phyloP scores from a whole-genome alignment of 2,329 filamentous ascomycete species.

The Microsporum canis region DNA sequence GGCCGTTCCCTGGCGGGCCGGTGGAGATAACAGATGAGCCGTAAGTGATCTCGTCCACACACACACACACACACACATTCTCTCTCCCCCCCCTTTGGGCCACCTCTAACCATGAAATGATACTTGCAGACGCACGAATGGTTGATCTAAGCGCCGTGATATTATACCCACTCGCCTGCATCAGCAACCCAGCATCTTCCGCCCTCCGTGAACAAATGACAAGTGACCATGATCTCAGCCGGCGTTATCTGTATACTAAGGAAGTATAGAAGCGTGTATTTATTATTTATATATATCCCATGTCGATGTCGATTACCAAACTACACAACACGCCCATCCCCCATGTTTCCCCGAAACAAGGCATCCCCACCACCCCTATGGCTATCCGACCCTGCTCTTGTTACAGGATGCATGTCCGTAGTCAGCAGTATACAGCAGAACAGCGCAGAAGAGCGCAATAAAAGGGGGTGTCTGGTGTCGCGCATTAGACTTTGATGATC shows the following conservation, averaged over 20 bases:
- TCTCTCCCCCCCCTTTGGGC: too few relatives aligned
- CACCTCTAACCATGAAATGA: neutral
- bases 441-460: neutral
- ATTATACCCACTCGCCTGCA: neutral
- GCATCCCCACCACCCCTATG: neutral
- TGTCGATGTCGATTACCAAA: neutral
- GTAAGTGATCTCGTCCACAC: slow-evolving; percentile 7
- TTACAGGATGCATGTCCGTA: neutral
- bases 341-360: neutral
- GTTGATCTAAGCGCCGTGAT: slow-evolving; percentile 2
- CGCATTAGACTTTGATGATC: slow-evolving; percentile 2
- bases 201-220: neutral
- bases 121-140: neutral
- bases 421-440: neutral
- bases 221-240: slow-evolving; percentile 1
- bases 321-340: neutral
- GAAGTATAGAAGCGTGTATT: neutral
- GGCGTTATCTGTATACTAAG: slow-evolving; percentile 1
- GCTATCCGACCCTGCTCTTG: neutral
- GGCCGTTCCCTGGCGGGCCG: slow-evolving; percentile 5
- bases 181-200: neutral
- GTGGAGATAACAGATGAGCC: slow-evolving; percentile 15
- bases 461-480: neutral
- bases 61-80: too few relatives aligned
- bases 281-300: neutral